Evolutionary conservation across 768 basidiomycete species (phyloP), one percentile per base, ranked within the genome.

Genomic region (Leccinum aurantiacum): DNA sequence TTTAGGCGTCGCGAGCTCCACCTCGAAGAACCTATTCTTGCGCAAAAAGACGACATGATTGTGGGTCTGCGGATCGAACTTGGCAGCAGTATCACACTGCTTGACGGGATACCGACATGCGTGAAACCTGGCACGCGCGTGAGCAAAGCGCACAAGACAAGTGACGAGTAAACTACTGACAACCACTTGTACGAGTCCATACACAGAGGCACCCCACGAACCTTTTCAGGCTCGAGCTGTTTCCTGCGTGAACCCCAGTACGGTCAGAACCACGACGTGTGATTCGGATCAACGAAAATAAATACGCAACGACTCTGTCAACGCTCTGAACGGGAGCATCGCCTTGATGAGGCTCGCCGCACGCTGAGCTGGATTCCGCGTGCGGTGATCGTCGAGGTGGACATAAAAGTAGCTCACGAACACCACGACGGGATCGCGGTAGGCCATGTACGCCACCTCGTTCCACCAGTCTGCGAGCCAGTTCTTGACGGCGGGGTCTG

Each of bases 401-500:
- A 95, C 83, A 72, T 92, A 99, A 78, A 90, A 98, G 79, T 99
- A 99, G 81, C 89, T 93, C 67, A 95, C 93, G 64, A 86, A 90
- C 14, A 95, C 90, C 31, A 95, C 89, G 52, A 97, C 91, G 2
- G 95, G 87, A 67, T 96, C 95, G 52, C 92, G 83, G 69, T 91
- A 92, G 6, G 78, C 88, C 89, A 93, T 88, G 71, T 91, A 92
- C 17, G 95, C 95, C 5, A 74, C 84, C 37, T 97, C 93, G 75
- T 98, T 95, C 96, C 96, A 99, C 97, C 97, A 99, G 54, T 96
- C 93, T 51, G 84, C 82, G n/a, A 99, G 80, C 97, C 97, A 99
- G 78, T 82, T 95, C 66, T 78, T 79, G 55, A 77, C 73, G 17
- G 74, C 73, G 1, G 84, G 82, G 25, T 84, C 79, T 0, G 80